Base-by-base conservation (phyloP, 2,329 filamentous ascomycete species). In the Cladophialophora immunda region DNA sequence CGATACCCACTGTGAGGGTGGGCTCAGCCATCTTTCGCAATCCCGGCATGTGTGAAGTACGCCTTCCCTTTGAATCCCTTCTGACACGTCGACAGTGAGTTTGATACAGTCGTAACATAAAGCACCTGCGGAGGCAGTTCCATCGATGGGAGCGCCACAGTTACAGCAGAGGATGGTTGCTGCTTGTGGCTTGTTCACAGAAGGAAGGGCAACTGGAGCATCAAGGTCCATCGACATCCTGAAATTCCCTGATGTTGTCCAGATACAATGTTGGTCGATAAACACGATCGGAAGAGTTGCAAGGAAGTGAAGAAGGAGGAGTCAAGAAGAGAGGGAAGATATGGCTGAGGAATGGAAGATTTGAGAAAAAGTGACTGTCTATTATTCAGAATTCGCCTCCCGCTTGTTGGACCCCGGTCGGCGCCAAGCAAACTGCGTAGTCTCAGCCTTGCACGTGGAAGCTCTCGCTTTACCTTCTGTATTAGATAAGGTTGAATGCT, bases 61-160 rank as follows among this genome's bases (percentile, higher is more conserved):
- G 58, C 92, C 93, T 80, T 99, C 95, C 77, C 94, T 89, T 80
- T 93, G 94, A 71, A 98, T 94, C 67, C 93, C 93, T 77, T 91
- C 85, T 29, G 94, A 96, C 73, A 97, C 94, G 81, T 99, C 95
- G 80, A 96, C 88, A 57, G 93, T 96, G 73, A 96, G 87, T 79
- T 97, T 97, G 77, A 98, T 89, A 80, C 95, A 98, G 84, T 98
- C 94, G 79, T 93, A 93, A 83, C 95, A 99, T 65, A 97, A 89
- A 47, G 95, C 94, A 69, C 93, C 93, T 61, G 91, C 90, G 29
- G 92, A 86, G 15, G 89, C 88, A 19, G 93, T 97, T 79, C 95
- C 95, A 80, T 97, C 94, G 75, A 99, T 97, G 45, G 94, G 90
- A 68, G 92, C 93, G 76, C 94, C 95, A 80, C 95, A 99, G 85